Conservation (phyloP, 495 filamentous ascomycete genomes). For the Xylaria castorea region DNA sequence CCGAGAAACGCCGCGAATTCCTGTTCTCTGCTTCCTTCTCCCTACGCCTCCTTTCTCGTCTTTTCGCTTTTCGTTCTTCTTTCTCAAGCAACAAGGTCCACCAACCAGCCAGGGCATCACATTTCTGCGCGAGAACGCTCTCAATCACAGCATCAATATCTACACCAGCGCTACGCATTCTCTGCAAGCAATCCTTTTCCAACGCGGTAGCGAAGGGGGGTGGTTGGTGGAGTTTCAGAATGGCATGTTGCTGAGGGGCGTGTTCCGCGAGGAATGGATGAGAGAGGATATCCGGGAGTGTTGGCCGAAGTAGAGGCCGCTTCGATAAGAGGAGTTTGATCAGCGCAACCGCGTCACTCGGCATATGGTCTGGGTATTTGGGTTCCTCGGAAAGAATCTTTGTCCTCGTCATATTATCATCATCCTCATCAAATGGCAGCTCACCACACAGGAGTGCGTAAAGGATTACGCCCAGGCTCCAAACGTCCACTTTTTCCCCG, state of each 20-base stretch:
- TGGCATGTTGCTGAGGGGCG: slow-evolving; percentile 87
- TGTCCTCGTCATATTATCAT: slow-evolving; percentile 81
- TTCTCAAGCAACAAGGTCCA: slow-evolving; percentile 96
- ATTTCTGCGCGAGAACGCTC: slow-evolving; percentile 87
- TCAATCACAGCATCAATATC: slow-evolving; percentile 95
- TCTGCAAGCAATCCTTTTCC: slow-evolving; percentile 88
- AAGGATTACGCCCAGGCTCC: slow-evolving; percentile 96
- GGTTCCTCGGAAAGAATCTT: slow-evolving; percentile 87
- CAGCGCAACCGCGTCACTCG: slow-evolving; percentile 76
- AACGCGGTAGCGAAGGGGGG: slow-evolving; percentile 85
- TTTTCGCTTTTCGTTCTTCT: slow-evolving; percentile 86
- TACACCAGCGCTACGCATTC: slow-evolving; percentile 94
- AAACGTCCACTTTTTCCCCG: slow-evolving; percentile 96
- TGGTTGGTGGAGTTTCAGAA: slow-evolving; percentile 82
- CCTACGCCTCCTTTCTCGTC: slow-evolving; percentile 82
- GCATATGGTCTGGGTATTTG: slow-evolving; percentile 79
- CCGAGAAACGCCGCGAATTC: slow-evolving; percentile 80
- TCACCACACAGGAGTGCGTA: slow-evolving; percentile 93
- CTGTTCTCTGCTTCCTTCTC: slow-evolving; percentile 84
- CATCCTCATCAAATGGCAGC: slow-evolving; percentile 94
- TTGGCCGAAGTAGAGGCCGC: slow-evolving; percentile 81
- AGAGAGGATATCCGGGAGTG: slow-evolving; percentile 83
- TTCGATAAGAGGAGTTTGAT: slow-evolving; percentile 83
- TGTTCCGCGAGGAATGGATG: slow-evolving; percentile 90
- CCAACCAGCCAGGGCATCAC: slow-evolving; percentile 92